Conservation (phyloP, 805 yeast genomes). For the Metschnikowia anglica region DNA sequence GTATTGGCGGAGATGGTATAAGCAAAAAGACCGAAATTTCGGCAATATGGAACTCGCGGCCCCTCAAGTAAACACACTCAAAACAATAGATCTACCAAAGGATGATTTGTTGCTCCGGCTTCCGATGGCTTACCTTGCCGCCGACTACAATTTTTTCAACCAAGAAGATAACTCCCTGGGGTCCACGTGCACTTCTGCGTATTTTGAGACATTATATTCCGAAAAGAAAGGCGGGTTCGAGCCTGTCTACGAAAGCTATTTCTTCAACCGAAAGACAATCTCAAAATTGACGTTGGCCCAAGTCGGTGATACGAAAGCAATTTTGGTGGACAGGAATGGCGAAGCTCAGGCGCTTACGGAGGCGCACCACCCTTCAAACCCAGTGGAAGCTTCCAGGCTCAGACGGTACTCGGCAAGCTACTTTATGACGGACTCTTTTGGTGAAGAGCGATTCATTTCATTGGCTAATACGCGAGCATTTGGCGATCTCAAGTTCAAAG, state of each 20-base stretch:
- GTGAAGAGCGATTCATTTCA: conserved; percentile 79
- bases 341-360: conserved; percentile 74
- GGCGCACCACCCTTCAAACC: conserved; percentile 85
- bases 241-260: conserved; percentile 40
- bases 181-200: conserved; percentile 70
- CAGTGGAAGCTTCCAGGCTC: conserved; percentile 71
- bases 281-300: conserved; percentile 78
- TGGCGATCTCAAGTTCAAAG: conserved; percentile 82
- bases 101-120: conserved; percentile 64
- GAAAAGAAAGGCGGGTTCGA: conserved; percentile 27
- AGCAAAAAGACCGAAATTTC: conserved; percentile 40
- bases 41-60: conserved; percentile 23
- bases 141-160: conserved; percentile 61
- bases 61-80: conserved; percentile 18
- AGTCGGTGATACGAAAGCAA: conserved; percentile 88
- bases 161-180: conserved; percentile 49
- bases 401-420: conserved; percentile 59
- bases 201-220: conserved; percentile 49
- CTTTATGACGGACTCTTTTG: conserved; percentile 85
- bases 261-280: conserved; percentile 65
- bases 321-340: conserved; percentile 80
- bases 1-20: conserved; percentile 81
- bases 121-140: conserved; percentile 60
- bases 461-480: conserved; percentile 92
- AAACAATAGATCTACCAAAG: conserved; percentile 11